Base-by-base conservation (phyloP, 1,284 basidiomycete genomes). In the Leccinum brunneo-olivaceum region DNA sequence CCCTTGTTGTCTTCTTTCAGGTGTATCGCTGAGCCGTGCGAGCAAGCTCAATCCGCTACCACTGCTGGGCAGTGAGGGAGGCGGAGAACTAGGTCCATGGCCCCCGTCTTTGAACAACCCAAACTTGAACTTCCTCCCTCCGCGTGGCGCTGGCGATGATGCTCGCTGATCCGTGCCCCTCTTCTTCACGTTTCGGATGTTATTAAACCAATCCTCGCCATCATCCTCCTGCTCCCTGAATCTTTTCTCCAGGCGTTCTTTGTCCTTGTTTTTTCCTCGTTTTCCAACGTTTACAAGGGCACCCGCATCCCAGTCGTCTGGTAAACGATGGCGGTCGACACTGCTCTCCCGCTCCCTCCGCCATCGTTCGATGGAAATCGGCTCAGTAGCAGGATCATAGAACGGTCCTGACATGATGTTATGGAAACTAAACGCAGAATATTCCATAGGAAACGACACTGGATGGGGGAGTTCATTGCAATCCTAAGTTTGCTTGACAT, bases 391-490 rank as follows among this genome's bases (percentile, higher is more conserved):
- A 49, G 68, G 63, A 51, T 80, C 74, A 34, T 68, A 77, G 64
- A 89, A 94, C 5, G 91, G 91, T 0, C 91, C 89, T 0, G 76
- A 71, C 38, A 74, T 70, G 9, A 79, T 71, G 56, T 87, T 86
- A 55, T 78, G 71, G 19, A 67, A 62, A 50, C 86, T 79, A 62
- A 94, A 95, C 2, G 90, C 89, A 3, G 86, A 89, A 12, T 74
- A 72, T 51, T 84, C 79, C 29, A 63, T 60, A 0, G 80, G 73
- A 29, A 67, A 58, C 47, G 77, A 76, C 20, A 64, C 61, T 11
- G 68, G 69, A 49, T 72, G 75, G 2, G 74, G 67, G 2, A 72
- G 58, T 29, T 73, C 71, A 21, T 74, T 63, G 53, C 91, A 95
- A 60, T 94, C 85, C 89, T 91, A 33, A 34, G 30, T 28, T 41